Percentiles rank a stretch among this genome's conserved stretches.
These are phyloP conservation scores for Sugiyamaella smithiae DNA, from an alignment of 805 yeast species.

Conservation along the genomic window DNA sequence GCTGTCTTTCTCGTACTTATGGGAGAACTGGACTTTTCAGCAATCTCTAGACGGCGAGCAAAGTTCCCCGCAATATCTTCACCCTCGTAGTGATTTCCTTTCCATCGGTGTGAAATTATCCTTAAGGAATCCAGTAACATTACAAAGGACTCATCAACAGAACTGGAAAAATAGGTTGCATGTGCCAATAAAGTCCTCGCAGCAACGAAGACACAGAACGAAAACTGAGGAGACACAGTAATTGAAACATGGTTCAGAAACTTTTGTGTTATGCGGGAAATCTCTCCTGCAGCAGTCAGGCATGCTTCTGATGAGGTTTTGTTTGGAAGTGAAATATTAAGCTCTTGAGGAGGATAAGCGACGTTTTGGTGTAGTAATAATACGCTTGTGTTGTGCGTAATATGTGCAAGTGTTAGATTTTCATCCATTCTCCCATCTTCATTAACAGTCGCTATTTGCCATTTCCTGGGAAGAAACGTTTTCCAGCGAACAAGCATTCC, in stretches of 20 bases:
- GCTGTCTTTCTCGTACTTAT: not conserved
- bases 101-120: conserved; percentile 19
- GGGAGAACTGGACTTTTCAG: not conserved
- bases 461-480: conserved; percentile 15
- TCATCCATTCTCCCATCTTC: conserved; percentile 19
- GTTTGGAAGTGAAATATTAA: conserved; percentile 6
- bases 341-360: conserved; percentile 17
- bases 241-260: conserved; percentile 12
- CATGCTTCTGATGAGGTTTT: conserved; percentile 16
- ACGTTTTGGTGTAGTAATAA: conserved; percentile 18
- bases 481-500: conserved; percentile 19
- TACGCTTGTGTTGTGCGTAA: conserved; percentile 18
- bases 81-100: conserved; percentile 8
- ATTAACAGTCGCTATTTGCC: conserved; percentile 11
- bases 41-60: conserved; percentile 15
- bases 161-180: conserved; percentile 3
- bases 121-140: conserved; percentile 13
- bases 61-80: conserved; percentile 20
- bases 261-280: conserved; percentile 15
- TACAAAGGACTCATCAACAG: conserved; percentile 11
- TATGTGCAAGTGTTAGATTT: conserved; percentile 18
- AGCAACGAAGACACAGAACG: conserved; percentile 19
- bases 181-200: conserved; percentile 18
- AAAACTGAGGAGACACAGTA: conserved; percentile 19
- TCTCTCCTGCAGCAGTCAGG: conserved; percentile 18